Evolutionary conservation across 202 grass and related monocot genomes (phyloP).

Genomic region (Cymbopogon flexuosus): DNA sequence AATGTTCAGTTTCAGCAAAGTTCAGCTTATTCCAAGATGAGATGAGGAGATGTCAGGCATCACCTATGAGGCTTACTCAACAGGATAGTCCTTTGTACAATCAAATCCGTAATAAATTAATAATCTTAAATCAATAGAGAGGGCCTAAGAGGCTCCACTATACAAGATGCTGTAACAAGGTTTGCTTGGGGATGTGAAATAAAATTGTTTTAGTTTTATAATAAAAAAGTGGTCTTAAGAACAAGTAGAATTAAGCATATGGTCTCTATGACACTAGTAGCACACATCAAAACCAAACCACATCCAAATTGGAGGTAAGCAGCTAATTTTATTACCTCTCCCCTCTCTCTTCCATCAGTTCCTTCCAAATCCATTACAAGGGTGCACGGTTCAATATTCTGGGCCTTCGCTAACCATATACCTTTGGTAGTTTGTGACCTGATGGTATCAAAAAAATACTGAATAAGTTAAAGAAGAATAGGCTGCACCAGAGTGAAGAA

Average conservation of each 20-base stretch:
- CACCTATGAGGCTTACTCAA: not conserved
- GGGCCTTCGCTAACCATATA: slow-evolving; percentile 73
- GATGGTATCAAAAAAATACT: slow-evolving; percentile 18
- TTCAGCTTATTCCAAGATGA: slow-evolving; percentile 13
- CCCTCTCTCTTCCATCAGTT: slow-evolving; percentile 91
- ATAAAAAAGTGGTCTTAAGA: not conserved
- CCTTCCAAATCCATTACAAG: slow-evolving; percentile 98
- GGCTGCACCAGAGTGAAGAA: too few species aligned
- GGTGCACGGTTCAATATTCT: slow-evolving; percentile 84
- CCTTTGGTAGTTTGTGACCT: slow-evolving; percentile 98
- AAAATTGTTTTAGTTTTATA: not conserved
- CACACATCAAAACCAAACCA: not conserved
- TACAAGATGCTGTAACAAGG: not conserved
- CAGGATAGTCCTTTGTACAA: not conserved
- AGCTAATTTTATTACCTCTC: slow-evolving; percentile 57
- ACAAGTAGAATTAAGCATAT: not conserved
- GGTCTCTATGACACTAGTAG: not conserved
- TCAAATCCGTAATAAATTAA: not conserved
- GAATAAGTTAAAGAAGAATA: too few species aligned
- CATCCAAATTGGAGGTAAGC: not conserved
- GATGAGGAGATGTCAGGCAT: not conserved
- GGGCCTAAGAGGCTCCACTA: not conserved
- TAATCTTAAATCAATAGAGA: not conserved
- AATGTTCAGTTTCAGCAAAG: slow-evolving; percentile 3
- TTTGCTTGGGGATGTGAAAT: not conserved